A percentile compares a stretch with the other conserved stretches of the same genome.
Conservation (phyloP, 2,329 filamentous ascomycete genomes). For the Magnaporthiopsis incrustans region DNA sequence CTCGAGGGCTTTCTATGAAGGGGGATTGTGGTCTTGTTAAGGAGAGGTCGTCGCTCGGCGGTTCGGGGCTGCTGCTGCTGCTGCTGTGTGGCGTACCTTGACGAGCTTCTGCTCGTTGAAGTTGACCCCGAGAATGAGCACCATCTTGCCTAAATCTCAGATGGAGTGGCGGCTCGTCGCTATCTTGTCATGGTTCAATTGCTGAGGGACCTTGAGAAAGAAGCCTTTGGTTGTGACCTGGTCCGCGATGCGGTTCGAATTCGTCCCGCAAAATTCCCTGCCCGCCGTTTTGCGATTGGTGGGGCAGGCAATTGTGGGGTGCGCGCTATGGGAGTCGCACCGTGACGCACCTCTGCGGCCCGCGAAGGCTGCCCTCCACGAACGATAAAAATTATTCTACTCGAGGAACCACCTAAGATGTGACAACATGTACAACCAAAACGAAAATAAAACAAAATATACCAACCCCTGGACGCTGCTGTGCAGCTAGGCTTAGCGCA, state of each 20-base stretch:
- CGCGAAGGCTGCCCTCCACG: neutral
- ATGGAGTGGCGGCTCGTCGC: neutral
- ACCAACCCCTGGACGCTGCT: too few relatives aligned
- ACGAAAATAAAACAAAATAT: neutral
- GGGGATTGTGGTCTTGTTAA: neutral
- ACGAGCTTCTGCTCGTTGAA: constrained; percentile 79
- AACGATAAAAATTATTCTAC: neutral
- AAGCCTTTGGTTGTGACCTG: neutral
- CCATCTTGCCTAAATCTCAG: constrained; percentile 27
- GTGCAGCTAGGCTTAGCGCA: neutral
- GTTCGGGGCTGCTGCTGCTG: neutral
- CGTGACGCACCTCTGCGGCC: neutral
- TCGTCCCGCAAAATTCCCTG: neutral
- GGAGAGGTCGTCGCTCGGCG: too few relatives aligned
- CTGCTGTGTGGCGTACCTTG: constrained; percentile 47
- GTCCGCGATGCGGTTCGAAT: neutral
- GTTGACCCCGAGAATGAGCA: constrained; percentile 79
- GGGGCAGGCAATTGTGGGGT: neutral
- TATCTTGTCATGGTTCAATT: constrained; percentile 4
- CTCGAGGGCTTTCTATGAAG: constrained; percentile 61
- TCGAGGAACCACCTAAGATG: neutral
- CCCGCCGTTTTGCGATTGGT: neutral
- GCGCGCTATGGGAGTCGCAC: neutral
- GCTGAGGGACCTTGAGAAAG: neutral
- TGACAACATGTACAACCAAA: neutral